Conservation (phyloP, 805 yeast genomes). For the Priceomyces fermenticarens region DNA sequence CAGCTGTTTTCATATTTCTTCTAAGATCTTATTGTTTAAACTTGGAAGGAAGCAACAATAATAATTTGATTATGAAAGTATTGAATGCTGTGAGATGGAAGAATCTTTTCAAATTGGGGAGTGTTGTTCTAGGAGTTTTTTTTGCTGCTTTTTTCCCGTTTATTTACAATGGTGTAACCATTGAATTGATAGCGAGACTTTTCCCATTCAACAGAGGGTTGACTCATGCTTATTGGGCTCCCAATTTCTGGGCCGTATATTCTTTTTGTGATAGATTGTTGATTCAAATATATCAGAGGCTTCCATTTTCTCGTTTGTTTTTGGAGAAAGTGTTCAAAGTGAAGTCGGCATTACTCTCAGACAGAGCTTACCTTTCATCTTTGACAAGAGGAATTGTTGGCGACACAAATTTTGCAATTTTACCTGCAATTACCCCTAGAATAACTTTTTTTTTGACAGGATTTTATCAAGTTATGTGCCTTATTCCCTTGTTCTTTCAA, state of each 20-base stretch:
- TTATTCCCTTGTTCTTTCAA: constrained; percentile 63
- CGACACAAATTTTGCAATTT: constrained; percentile 74
- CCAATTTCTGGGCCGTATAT: constrained; percentile 94
- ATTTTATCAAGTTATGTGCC: constrained; percentile 79
- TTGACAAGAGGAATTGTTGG: constrained; percentile 88
- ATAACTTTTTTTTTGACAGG: constrained; percentile 75
- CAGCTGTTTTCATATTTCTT: constrained; percentile 82
- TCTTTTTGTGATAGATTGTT: constrained; percentile 76
- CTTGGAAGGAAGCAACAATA: constrained; percentile 22
- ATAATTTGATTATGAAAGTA: constrained; percentile 21
- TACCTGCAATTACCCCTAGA: constrained; percentile 78
- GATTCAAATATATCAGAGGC: constrained; percentile 39
- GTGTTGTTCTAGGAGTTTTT: constrained; percentile 61
- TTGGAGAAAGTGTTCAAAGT: constrained; percentile 40
- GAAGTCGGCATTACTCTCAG: constrained; percentile 39
- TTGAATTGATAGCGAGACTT: constrained; percentile 63
- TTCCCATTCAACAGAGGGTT: constrained; percentile 95
- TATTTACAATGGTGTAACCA: constrained; percentile 54
- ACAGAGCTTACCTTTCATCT: constrained; percentile 25
- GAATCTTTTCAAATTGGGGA: constrained; percentile 59
- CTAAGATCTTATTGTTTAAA: constrained; percentile 71
- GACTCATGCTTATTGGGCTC: constrained; percentile 99
- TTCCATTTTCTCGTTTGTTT: constrained; percentile 30
- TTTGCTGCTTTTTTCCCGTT: constrained; percentile 78
- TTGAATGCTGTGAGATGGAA: constrained; percentile 48